Percentiles rank a stretch among this genome's conserved stretches.
These are phyloP conservation scores for Raffaelea albimanens DNA, from an alignment of 2,329 filamentous ascomycete species.

Conservation along the genomic window DNA sequence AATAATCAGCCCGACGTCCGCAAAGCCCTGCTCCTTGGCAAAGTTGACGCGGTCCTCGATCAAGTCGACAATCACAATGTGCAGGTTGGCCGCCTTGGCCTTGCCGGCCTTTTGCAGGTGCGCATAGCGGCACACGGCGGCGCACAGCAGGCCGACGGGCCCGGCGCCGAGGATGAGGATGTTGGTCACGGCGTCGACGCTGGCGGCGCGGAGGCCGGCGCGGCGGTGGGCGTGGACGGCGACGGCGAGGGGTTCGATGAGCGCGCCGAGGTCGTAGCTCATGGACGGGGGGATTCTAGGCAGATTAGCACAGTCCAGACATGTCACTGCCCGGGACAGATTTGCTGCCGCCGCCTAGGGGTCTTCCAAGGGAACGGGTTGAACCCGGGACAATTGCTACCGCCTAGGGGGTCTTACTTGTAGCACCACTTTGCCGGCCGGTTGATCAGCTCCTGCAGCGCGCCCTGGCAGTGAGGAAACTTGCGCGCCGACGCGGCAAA, in stretches of 20 bases:
- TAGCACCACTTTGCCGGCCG: conserved; percentile 22
- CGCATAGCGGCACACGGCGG: conserved; percentile 36
- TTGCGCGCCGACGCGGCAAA: conserved; percentile 21
- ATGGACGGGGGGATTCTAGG: conserved; percentile 26
- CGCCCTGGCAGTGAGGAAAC: conserved; percentile 23
- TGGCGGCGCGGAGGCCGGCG: conserved; percentile 28
- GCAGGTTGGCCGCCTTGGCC: conserved; percentile 20
- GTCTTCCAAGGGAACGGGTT: too few species aligned
- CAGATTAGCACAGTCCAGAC: not conserved
- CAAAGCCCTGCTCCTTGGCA: conserved; percentile 45
- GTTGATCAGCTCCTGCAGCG: conserved; percentile 21
- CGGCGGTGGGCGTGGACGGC: conserved; percentile 47
- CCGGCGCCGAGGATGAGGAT: conserved; percentile 52
- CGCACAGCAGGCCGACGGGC: conserved; percentile 49
- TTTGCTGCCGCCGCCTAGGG: too few species aligned
- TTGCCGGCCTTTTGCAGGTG: conserved; percentile 27
- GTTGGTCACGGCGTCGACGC: conserved; percentile 7
- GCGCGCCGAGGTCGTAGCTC: conserved; percentile 42
- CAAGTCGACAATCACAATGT: conserved; percentile 46
- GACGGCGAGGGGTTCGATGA: conserved; percentile 50
- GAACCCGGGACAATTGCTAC: too few species aligned
- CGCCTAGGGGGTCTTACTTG: too few species aligned
- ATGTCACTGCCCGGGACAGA: too few species aligned
- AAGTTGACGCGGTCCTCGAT: conserved; percentile 48
- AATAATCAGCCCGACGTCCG: conserved; percentile 41